A percentile compares a stretch with the other conserved stretches of the same genome.
These are phyloP conservation scores for Loxodes magnus DNA, from an alignment of 73 alveolate genomes.

Conservation along the genomic window DNA sequence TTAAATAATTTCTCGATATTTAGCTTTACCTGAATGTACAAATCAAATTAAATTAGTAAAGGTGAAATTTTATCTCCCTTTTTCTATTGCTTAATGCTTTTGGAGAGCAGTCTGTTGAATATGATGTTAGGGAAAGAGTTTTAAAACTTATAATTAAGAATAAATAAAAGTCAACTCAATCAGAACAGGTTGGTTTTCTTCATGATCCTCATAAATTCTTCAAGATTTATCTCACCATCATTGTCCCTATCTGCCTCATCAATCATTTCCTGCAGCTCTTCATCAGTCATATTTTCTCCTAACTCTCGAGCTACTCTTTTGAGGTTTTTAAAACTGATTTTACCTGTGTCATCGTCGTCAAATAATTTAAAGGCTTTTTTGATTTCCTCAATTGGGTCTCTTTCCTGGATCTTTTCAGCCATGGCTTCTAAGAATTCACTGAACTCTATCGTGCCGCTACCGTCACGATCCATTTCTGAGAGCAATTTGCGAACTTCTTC, in stretches of 20 bases:
- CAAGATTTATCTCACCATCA: conserved; percentile 75
- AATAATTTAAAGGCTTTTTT: conserved; percentile 84
- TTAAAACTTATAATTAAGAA: no score
- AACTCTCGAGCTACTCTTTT: conserved; percentile 72
- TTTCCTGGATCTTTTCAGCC: conserved; percentile 90
- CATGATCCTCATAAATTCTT: conserved; percentile 77
- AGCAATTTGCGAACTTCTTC: conserved; percentile 83
- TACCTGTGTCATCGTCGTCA: conserved; percentile 89
- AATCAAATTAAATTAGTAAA: no score
- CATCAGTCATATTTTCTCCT: conserved; percentile 69
- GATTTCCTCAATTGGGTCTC: conserved; percentile 86
- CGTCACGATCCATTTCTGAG: conserved; percentile 79
- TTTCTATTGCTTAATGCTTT: no score
- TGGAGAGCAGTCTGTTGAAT: no score
- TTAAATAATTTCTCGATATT: no score
- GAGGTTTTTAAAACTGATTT: conserved; percentile 57
- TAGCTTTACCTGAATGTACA: no score
- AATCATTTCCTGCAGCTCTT: conserved; percentile 77
- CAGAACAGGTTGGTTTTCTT: conserved; percentile 71
- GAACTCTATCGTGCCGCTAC: conserved; percentile 81
- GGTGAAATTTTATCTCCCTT: no score
- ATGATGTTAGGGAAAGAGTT: no score
- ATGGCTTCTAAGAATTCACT: conserved; percentile 71
- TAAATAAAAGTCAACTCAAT: conserved; percentile 11
- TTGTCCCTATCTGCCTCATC: conserved; percentile 87